phyloP scores from a whole-genome alignment of 495 filamentous ascomycete species.

The Cercophora newfieldiana region DNA sequence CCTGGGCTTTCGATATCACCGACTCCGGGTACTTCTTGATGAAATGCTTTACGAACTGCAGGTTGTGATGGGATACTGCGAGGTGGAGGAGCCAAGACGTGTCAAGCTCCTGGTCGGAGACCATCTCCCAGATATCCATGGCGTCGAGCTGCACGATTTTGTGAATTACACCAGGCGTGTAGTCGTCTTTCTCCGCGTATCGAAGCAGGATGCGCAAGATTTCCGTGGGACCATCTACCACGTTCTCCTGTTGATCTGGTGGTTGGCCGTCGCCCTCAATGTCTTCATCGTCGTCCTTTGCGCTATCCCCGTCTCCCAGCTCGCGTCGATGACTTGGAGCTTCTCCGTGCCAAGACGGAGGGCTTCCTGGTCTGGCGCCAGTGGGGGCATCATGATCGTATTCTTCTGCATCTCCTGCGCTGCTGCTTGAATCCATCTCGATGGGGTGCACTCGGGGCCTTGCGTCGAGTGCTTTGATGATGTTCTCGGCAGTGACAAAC shows the following conservation, averaged over 20 bases:
- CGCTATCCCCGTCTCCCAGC: too few relatives aligned
- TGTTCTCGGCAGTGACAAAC: neutral
- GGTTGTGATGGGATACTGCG: neutral
- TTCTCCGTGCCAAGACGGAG: too few relatives aligned
- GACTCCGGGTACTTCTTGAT: neutral
- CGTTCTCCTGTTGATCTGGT: too few relatives aligned
- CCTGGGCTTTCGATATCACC: neutral
- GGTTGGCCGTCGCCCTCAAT: too few relatives aligned
- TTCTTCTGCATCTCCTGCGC: too few relatives aligned
- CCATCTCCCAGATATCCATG: neutral
- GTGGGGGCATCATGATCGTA: too few relatives aligned
- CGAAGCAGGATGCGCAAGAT: neutral
- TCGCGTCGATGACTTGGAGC: too few relatives aligned
- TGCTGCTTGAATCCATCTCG: too few relatives aligned
- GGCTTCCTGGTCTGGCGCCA: too few relatives aligned
- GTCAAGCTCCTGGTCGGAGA: neutral
- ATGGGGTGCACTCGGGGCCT: too few relatives aligned
- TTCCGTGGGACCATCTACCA: neutral
- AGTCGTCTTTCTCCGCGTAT: neutral
- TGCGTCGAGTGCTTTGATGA: neutral
- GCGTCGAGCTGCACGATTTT: neutral
- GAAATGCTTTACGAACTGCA: neutral
- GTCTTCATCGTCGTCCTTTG: too few relatives aligned
- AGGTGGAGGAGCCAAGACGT: neutral
- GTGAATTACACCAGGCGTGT: neutral